Evolutionary conservation across 768 basidiomycete species (phyloP), one percentile per base, ranked within the genome.

Genomic region (Butyriboletus loyo): DNA sequence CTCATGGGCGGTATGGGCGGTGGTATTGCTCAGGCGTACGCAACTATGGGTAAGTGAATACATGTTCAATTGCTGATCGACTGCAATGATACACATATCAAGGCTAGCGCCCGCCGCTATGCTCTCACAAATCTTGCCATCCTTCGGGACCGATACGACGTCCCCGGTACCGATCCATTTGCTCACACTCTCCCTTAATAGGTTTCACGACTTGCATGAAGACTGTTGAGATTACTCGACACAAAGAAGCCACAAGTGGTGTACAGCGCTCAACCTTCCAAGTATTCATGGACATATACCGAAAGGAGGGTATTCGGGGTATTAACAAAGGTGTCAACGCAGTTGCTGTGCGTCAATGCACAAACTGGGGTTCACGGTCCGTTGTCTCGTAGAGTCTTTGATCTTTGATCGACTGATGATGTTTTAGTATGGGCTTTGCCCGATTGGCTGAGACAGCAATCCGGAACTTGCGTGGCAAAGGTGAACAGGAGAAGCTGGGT

Each of bases 191-290:
- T 57, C 32, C 41, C 38, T 15, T 43, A 49, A 36, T 59, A 97
- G 94, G 96, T 62, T 93, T 98, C 77, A 96, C 93, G 73, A 98
- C 96, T 38, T 97, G 93, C 73, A 99, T 99, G 97, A 99, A 99
- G 75, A 99, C 97, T 21, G 97, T 84, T 57, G 94, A 96, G 72
- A 98, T 98, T 60, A 98, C 95, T 43, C 87, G 95, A 61, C 88
- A 90, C 66, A 99, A 99, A 73, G 89, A 92, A 62, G 89, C 86
- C 22, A 84, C 87, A 15, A 70, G 81, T 27, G 97, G 97, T 36
- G 79, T 86, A 37, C 87, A 91, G 66, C 92, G 93, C 11, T 92
- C 89, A 48, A 98, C 96, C 2, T 95, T 92, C 85, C 87, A 87
- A 39, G 86, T 98, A 45, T 99, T 98, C 67, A 85, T 78, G 58